These are phyloP conservation scores for Backusella macrospora DNA, from an alignment of 192 early-diverging fungal genomes.

Conservation along the genomic window DNA sequence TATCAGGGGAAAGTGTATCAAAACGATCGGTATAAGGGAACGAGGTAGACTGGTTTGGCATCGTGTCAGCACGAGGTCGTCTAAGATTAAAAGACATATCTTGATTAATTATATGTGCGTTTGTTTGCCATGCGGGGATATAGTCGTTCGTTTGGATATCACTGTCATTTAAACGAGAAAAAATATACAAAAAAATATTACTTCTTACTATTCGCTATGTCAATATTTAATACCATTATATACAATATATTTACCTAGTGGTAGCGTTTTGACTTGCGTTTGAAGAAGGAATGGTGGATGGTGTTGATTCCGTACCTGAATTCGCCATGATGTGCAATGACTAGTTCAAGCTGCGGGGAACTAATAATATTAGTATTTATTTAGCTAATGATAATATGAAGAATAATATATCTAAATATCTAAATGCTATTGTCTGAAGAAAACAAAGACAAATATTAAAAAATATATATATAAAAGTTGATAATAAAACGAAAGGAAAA, in stretches of 20 bases:
- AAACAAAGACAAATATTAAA: constrained; percentile 8
- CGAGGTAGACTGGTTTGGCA: constrained; percentile 32
- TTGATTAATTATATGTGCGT: constrained; percentile 4
- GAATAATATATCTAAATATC: neutral
- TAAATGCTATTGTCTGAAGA: neutral
- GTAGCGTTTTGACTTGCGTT: neutral
- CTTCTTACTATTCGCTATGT: too few relatives aligned
- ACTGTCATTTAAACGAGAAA: constrained; percentile 13
- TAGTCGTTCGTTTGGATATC: constrained; percentile 10
- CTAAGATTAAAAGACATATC: constrained; percentile 6
- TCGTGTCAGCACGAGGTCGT: constrained; percentile 33
- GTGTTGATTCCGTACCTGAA: constrained; percentile 10
- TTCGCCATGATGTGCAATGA: constrained; percentile 7
- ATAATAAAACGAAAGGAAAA: constrained; percentile 17
- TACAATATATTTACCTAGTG: neutral
- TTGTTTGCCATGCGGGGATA: constrained; percentile 15
- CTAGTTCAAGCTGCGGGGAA: neutral
- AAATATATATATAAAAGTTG: constrained; percentile 5
- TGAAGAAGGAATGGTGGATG: constrained; percentile 5
- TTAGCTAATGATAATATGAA: neutral
- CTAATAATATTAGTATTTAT: neutral
- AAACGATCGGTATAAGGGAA: constrained; percentile 21
- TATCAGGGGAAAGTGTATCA: neutral
- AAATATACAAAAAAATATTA: neutral
- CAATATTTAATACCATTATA: neutral